Conservation (phyloP, 768 basidiomycete genomes). For the Suillus hirtellus region DNA sequence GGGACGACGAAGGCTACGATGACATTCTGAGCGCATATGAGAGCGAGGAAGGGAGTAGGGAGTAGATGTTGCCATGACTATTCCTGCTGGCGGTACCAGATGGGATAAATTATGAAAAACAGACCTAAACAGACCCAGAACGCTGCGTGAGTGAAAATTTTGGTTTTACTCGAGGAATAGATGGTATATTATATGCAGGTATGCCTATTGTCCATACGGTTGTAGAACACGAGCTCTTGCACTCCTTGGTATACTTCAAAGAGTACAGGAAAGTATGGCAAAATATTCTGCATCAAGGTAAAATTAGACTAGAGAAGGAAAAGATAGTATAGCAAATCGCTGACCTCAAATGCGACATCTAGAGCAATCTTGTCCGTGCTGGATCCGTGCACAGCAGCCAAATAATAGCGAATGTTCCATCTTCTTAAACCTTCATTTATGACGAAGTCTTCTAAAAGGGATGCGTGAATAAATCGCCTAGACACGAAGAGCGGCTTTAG, state of each 20-base stretch:
- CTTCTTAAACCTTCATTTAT: conserved; percentile 73
- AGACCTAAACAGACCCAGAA: background rate
- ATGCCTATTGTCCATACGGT: background rate
- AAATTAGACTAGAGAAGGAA: background rate
- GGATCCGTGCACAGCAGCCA: conserved; percentile 47
- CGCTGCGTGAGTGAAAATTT: background rate
- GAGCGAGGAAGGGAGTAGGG: conserved; percentile 59
- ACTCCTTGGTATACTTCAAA: conserved; percentile 60
- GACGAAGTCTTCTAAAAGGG: conserved; percentile 56
- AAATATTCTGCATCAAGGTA: conserved; percentile 49
- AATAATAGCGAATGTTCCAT: conserved; percentile 74
- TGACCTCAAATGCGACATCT: conserved; percentile 63
- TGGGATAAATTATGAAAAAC: background rate
- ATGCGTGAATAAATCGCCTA: conserved; percentile 61
- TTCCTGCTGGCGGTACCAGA: conserved; percentile 16
- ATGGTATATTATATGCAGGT: conserved; percentile 6
- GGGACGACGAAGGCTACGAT: conserved; percentile 75
- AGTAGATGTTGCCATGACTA: conserved; percentile 3
- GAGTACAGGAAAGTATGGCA: conserved; percentile 65
- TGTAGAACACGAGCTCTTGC: conserved; percentile 43
- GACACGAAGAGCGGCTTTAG: conserved; percentile 29
- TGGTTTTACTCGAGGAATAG: background rate
- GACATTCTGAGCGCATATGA: conserved; percentile 81
- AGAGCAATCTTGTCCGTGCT: conserved; percentile 33
- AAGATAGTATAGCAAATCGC: conserved; percentile 16